Evolutionary conservation across 2,329 filamentous ascomycete species (phyloP).

Genomic region (Pyrenochaeta sp.): DNA sequence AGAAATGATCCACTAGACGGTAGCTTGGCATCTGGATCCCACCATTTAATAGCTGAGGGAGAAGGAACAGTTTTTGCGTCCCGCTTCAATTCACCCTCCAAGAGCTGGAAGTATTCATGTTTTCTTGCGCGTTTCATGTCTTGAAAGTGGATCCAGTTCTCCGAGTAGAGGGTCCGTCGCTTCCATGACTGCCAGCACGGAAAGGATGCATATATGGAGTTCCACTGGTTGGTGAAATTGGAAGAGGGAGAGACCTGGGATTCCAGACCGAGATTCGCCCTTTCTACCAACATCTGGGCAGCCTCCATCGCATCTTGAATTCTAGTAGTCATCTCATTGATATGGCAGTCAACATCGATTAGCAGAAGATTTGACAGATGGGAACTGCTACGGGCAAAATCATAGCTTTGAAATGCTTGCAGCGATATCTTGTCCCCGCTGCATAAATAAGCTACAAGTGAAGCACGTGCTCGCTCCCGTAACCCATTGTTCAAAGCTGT

Average conservation of each 20-base stretch:
- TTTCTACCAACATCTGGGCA: neutral
- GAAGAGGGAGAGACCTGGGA: neutral
- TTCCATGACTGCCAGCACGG: neutral
- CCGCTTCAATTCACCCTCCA: neutral
- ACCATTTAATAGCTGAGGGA: neutral
- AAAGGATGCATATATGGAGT: neutral
- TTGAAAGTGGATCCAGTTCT: neutral
- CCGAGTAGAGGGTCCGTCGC: neutral
- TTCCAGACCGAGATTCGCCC: neutral
- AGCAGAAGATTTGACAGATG: neutral
- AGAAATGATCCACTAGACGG: no score
- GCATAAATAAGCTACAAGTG: neutral
- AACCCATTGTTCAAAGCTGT: no score
- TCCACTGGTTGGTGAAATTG: neutral
- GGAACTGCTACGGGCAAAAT: neutral
- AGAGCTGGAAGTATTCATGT: neutral
- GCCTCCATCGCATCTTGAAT: neutral
- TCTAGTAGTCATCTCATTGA: neutral
- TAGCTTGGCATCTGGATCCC: no score
- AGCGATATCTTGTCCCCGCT: neutral
- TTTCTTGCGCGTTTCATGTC: neutral
- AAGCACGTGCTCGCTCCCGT: no score
- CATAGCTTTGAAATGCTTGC: no score
- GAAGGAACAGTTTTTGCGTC: neutral
- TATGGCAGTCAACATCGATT: neutral